Evolutionary conservation across 2,329 filamentous ascomycete species (phyloP).

Genomic region (Fusarium sp.): DNA sequence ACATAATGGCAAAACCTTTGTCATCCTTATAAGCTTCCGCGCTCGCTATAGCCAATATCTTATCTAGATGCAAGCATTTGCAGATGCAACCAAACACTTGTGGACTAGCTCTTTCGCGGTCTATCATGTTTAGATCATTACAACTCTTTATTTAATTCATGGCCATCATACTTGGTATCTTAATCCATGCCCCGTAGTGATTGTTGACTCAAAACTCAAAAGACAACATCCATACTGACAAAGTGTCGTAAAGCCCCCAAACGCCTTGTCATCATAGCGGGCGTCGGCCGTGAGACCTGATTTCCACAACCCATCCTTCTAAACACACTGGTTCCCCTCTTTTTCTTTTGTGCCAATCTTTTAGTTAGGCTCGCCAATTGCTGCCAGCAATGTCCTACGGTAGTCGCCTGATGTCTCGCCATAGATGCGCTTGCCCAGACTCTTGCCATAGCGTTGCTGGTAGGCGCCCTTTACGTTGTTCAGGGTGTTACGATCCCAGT

Average conservation of each 20-base stretch:
- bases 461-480: conserved; percentile 84
- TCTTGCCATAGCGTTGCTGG: conserved; percentile 74
- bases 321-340: neutral
- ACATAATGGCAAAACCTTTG: neutral
- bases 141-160: neutral
- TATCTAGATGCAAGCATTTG: neutral
- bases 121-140: neutral
- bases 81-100: neutral
- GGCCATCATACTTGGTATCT: conserved; percentile 26
- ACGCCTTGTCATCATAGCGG: conserved; percentile 32
- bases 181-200: conserved; percentile 9
- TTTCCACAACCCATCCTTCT: conserved; percentile 8
- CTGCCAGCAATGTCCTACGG: conserved; percentile 79
- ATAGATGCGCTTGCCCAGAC: conserved; percentile 75
- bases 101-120: neutral
- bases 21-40: neutral
- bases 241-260: conserved; percentile 28
- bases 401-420: conserved; percentile 91
- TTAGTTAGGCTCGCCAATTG: conserved; percentile 59
- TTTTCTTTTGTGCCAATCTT: neutral
- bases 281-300: conserved; percentile 18
- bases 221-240: conserved; percentile 8
- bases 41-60: neutral
- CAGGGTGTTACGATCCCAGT: conserved; percentile 84
- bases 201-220: conserved; percentile 5